These are phyloP conservation scores for Cruciata laevipes DNA, from an alignment of 257 asterid genomes.

Conservation along the genomic window DNA sequence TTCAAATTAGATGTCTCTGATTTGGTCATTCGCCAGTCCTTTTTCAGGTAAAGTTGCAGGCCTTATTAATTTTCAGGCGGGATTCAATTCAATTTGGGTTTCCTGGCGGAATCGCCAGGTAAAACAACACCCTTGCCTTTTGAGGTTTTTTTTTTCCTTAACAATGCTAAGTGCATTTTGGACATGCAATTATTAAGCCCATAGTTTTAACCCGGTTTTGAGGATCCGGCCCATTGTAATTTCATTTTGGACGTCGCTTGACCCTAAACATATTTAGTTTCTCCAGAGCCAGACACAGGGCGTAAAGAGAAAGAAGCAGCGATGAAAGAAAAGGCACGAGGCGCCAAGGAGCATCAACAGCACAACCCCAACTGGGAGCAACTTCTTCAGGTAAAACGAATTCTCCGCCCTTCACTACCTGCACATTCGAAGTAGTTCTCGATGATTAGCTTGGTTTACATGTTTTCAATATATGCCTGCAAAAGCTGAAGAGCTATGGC, in stretches of 20 bases:
- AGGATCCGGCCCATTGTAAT: too few species aligned
- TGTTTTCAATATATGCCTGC: slow-evolving; percentile 19
- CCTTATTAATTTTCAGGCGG: too few species aligned
- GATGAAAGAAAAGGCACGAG: slow-evolving; percentile 25
- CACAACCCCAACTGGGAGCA: slow-evolving; percentile 90
- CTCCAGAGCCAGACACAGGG: neutral
- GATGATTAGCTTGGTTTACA: neutral
- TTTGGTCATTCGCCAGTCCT: too few species aligned
- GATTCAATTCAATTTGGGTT: too few species aligned
- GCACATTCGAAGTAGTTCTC: neutral
- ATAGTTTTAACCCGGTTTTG: too few species aligned
- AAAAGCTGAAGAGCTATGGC: slow-evolving; percentile 60
- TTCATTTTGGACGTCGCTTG: slow-evolving; percentile 13
- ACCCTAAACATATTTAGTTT: neutral
- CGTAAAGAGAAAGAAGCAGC: neutral
- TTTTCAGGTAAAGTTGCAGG: too few species aligned
- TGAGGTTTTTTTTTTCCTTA: too few species aligned
- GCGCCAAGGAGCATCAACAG: slow-evolving; percentile 48
- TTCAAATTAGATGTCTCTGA: too few species aligned
- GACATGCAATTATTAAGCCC: too few species aligned
- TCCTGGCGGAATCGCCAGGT: too few species aligned
- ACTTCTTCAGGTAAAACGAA: slow-evolving; percentile 57
- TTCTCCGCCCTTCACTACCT: neutral
- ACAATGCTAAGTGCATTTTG: too few species aligned
- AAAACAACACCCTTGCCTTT: too few species aligned